These are phyloP conservation scores for Termitomyces sp. DNA, from an alignment of 768 basidiomycete genomes.

Conservation along the genomic window DNA sequence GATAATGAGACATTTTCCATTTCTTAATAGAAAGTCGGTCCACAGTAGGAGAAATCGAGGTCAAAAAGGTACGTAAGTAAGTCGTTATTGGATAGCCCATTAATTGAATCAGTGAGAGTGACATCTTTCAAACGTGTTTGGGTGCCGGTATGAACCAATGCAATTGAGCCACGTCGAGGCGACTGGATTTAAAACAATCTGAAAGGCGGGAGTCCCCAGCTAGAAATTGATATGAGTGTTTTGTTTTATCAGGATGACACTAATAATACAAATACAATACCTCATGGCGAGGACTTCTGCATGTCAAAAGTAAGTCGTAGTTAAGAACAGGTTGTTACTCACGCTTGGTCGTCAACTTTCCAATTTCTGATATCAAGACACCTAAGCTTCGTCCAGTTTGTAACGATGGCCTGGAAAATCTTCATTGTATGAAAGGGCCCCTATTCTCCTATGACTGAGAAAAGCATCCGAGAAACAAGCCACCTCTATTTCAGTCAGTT, in stretches of 20 bases:
- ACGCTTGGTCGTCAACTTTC: not conserved
- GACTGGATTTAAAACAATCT: not conserved
- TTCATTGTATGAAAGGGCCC: not conserved
- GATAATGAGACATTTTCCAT: not conserved
- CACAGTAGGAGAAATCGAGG: not conserved
- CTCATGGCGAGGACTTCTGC: not conserved
- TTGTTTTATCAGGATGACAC: not conserved
- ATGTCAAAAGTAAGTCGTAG: not conserved
- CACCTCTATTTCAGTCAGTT: not conserved
- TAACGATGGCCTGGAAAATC: not conserved
- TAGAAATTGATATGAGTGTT: not conserved
- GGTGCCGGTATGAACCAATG: not conserved
- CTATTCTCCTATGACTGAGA: not conserved
- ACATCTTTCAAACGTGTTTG: not conserved
- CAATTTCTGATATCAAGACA: not conserved
- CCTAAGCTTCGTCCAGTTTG: too few species aligned
- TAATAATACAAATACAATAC: not conserved
- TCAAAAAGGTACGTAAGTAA: not conserved
- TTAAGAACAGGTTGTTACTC: not conserved
- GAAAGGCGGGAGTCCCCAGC: not conserved
- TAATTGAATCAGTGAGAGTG: not conserved
- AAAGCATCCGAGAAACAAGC: not conserved
- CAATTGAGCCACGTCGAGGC: not conserved
- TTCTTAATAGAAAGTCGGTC: not conserved
- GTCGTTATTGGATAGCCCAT: not conserved